Evolutionary conservation across 176 grass and related monocot genomes (phyloP).

Genomic region (Tillandsia leiboldiana): DNA sequence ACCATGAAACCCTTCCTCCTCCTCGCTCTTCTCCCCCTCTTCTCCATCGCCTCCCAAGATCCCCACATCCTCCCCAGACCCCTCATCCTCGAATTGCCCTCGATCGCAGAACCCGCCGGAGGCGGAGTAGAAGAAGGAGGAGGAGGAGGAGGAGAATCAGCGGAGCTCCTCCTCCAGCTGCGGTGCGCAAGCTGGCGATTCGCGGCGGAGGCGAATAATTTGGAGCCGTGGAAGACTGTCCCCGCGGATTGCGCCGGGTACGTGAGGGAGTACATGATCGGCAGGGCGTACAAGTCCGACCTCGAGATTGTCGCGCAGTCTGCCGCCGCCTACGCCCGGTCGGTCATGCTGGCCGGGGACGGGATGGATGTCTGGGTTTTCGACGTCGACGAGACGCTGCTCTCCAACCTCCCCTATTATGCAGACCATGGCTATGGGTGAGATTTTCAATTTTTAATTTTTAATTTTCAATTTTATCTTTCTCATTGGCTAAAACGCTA

Average conservation of each 20-base stretch:
- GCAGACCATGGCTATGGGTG: neutral
- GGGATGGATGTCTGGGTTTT: conserved; percentile 22
- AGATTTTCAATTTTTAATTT: neutral
- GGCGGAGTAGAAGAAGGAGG: neutral
- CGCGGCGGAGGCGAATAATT: conserved; percentile 16
- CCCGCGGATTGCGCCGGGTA: conserved; percentile 4
- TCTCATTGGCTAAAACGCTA: neutral
- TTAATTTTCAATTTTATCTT: neutral
- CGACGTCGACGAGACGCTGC: conserved; percentile 18
- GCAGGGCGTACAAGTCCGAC: conserved; percentile 6
- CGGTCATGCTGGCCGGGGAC: neutral
- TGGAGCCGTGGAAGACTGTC: conserved; percentile 3
- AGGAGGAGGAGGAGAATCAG: neutral
- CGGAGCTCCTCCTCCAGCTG: neutral
- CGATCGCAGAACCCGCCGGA: neutral
- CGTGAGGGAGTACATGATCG: conserved; percentile 13
- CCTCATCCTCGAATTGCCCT: neutral
- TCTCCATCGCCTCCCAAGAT: neutral
- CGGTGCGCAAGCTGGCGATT: conserved; percentile 11
- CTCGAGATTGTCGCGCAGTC: neutral
- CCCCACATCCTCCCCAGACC: neutral
- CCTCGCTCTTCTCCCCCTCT: neutral
- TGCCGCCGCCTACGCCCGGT: conserved; percentile 1
- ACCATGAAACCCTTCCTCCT: conserved; percentile 6
- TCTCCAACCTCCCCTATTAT: conserved; percentile 14